phyloP scores from a whole-genome alignment of 2,329 filamentous ascomycete genomes.

The Cladosporium colombiae region DNA sequence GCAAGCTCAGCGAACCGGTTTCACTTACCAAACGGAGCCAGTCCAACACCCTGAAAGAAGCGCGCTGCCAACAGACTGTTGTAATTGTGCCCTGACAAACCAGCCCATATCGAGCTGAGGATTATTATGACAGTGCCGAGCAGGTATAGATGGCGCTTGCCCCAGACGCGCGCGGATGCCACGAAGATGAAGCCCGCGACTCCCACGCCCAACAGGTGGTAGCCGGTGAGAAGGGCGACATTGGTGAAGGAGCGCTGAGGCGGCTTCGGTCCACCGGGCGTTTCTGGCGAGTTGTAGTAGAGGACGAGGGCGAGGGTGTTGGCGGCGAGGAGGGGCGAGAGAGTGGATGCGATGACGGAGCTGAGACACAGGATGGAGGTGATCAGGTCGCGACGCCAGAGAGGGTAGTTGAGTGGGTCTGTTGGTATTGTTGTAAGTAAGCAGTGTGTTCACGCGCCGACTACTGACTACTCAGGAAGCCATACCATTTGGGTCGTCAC shows the following conservation, averaged over 20 bases:
- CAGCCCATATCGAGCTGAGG: slow-evolving; percentile 75
- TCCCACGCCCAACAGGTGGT: slow-evolving; percentile 81
- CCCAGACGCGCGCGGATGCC: slow-evolving; percentile 84
- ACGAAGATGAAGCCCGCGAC: slow-evolving; percentile 82
- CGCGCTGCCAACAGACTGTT: slow-evolving; percentile 73
- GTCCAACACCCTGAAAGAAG: slow-evolving; percentile 80
- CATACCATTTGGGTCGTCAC: slow-evolving; percentile 87
- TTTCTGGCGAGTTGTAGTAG: slow-evolving; percentile 51
- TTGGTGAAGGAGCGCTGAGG: slow-evolving; percentile 62
- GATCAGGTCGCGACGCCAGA: slow-evolving; percentile 82
- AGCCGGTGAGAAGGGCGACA: slow-evolving; percentile 81
- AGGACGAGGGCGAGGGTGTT: slow-evolving; percentile 78
- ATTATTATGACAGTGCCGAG: slow-evolving; percentile 74
- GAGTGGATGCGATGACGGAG: slow-evolving; percentile 78
- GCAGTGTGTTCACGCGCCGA: background rate
- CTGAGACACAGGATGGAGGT: slow-evolving; percentile 75
- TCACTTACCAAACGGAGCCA: slow-evolving; percentile 67
- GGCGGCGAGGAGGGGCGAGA: slow-evolving; percentile 84
- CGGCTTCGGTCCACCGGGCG: slow-evolving; percentile 1
- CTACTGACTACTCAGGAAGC: slow-evolving; percentile 25
- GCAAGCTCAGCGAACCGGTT: background rate
- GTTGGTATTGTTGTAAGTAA: background rate
- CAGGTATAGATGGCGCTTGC: slow-evolving; percentile 85
- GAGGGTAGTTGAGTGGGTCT: slow-evolving; percentile 69
- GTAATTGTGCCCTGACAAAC: slow-evolving; percentile 67